Evolutionary conservation across 2,329 filamentous ascomycete genomes (phyloP).

Genomic region (Magnaporthiopsis poae): DNA sequence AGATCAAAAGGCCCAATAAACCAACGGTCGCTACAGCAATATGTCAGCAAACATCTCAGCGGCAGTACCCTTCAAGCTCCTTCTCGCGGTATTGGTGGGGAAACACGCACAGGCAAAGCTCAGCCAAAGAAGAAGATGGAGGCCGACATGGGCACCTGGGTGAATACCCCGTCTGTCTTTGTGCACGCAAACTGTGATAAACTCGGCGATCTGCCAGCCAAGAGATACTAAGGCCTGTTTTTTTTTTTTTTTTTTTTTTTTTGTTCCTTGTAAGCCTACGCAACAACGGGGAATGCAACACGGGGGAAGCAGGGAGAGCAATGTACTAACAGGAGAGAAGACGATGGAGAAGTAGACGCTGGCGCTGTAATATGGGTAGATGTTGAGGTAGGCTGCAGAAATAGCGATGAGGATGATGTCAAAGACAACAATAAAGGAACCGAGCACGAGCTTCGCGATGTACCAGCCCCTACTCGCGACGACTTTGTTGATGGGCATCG

Average conservation of each 20-base stretch:
- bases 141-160: slow-evolving; percentile 33
- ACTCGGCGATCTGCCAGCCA: slow-evolving; percentile 29
- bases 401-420: slow-evolving; percentile 17
- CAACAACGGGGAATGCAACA: background rate
- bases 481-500: slow-evolving; percentile 6
- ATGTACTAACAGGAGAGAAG: background rate
- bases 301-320: background rate
- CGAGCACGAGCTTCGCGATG: slow-evolving; percentile 22
- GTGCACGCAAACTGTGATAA: slow-evolving; percentile 26
- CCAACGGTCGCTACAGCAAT: slow-evolving; percentile 13
- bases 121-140: slow-evolving; percentile 34
- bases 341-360: background rate
- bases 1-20: background rate
- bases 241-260: no score
- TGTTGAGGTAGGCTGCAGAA: slow-evolving; percentile 11
- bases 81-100: slow-evolving; percentile 15
- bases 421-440: slow-evolving; percentile 18
- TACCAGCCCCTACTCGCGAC: slow-evolving; percentile 17
- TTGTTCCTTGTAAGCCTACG: background rate
- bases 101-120: slow-evolving; percentile 17
- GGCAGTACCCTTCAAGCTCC: slow-evolving; percentile 8
- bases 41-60: slow-evolving; percentile 8
- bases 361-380: slow-evolving; percentile 12
- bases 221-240: slow-evolving; percentile 25
- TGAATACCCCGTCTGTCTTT: slow-evolving; percentile 27